These are phyloP conservation scores for Zostera marina DNA, from an alignment of 116 monocot species.

Conservation along the genomic window DNA sequence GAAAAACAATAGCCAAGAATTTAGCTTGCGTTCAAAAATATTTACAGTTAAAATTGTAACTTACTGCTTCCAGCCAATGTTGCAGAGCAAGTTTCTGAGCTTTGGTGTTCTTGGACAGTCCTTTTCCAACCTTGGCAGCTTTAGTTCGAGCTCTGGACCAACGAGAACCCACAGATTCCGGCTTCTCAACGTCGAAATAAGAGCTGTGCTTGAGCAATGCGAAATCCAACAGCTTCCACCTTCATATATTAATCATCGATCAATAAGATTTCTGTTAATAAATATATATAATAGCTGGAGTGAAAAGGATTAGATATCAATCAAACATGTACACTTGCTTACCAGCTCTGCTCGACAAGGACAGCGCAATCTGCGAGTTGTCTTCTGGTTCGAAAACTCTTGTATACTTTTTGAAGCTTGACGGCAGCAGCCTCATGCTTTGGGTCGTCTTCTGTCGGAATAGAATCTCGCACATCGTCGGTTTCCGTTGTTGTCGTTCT, in stretches of 20 bases:
- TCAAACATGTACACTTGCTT: too few relatives aligned
- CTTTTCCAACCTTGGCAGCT: slow-evolving; percentile 87
- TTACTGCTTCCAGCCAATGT: slow-evolving; percentile 81
- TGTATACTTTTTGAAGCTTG: slow-evolving; percentile 87
- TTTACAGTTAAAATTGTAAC: neutral
- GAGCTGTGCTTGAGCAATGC: slow-evolving; percentile 69
- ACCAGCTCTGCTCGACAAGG: slow-evolving; percentile 86
- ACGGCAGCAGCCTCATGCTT: slow-evolving; percentile 51
- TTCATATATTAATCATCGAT: slow-evolving; percentile 5
- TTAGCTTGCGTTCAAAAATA: neutral
- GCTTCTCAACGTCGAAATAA: slow-evolving; percentile 57
- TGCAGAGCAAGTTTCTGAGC: slow-evolving; percentile 67
- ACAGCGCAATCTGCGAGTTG: slow-evolving; percentile 95
- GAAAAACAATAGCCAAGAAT: neutral
- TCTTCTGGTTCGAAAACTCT: slow-evolving; percentile 81
- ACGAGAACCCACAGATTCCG: slow-evolving; percentile 59
- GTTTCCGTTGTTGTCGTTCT: too few relatives aligned
- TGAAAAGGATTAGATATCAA: too few relatives aligned
- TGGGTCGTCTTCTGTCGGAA: too few relatives aligned
- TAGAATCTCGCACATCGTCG: too few relatives aligned
- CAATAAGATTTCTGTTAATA: too few relatives aligned
- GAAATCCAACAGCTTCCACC: slow-evolving; percentile 89
- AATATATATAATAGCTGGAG: too few relatives aligned
- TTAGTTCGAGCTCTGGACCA: slow-evolving; percentile 82
- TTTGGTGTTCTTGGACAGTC: slow-evolving; percentile 65